Percentiles rank a stretch among this genome's conserved stretches.
Evolutionary conservation across 352 stramenopile genomes (phyloP).

Genomic region (Peronospora tabacina): DNA sequence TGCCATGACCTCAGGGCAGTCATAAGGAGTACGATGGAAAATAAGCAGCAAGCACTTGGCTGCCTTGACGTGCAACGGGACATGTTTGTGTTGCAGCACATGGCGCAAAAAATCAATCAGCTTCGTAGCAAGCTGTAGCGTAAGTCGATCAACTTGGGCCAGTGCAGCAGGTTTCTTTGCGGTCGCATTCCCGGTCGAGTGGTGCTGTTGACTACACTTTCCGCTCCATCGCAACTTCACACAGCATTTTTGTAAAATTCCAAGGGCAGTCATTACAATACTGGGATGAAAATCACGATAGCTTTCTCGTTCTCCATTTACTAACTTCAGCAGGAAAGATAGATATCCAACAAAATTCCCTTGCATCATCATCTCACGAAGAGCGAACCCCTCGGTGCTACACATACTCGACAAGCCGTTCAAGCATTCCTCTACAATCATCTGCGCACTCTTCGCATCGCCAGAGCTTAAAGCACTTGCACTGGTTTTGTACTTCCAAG

Average conservation of each 20-base stretch:
- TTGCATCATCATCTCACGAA: constrained; percentile 42
- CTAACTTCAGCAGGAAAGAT: constrained; percentile 40
- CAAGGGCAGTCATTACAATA: constrained; percentile 52
- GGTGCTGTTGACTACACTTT: constrained; percentile 9
- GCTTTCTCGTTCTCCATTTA: constrained; percentile 24
- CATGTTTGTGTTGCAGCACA: constrained; percentile 50
- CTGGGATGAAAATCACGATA: constrained; percentile 46
- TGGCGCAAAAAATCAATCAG: constrained; percentile 40
- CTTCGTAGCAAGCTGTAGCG: constrained; percentile 34
- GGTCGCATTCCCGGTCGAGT: constrained; percentile 2
- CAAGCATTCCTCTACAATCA: constrained; percentile 77
- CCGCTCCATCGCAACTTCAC: constrained; percentile 53
- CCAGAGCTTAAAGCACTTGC: constrained; percentile 1
- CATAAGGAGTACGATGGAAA: constrained; percentile 38
- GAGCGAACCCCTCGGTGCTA: constrained; percentile 41
- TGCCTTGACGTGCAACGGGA: constrained; percentile 51
- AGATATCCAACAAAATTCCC: constrained; percentile 44
- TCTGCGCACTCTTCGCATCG: constrained; percentile 32
- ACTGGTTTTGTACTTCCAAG: constrained; percentile 24
- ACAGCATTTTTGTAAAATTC: constrained; percentile 69
- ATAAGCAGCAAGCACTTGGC: constrained; percentile 63
- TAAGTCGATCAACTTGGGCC: constrained; percentile 25
- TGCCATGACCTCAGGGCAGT: constrained; percentile 25
- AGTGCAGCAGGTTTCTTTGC: constrained; percentile 14
- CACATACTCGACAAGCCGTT: constrained; percentile 66